A percentile compares a stretch with the other conserved stretches of the same genome.
Conservation (phyloP, 148 eudicot genomes). For the Nepenthes gracilis region DNA sequence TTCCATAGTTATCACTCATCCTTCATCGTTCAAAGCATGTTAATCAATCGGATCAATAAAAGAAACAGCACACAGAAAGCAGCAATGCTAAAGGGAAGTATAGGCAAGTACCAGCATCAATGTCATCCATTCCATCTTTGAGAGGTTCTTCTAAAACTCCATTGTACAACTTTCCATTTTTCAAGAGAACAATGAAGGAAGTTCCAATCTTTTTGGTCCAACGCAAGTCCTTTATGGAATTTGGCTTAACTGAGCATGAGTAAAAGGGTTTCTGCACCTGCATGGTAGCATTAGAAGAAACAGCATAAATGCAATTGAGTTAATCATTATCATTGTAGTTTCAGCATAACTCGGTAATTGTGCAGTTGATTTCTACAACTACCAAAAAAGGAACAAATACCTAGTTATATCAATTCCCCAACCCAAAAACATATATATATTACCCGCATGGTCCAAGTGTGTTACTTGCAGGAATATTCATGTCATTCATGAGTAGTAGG, state of each 20-base stretch:
- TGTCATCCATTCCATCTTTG: constrained; percentile 41
- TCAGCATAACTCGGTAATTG: too few relatives aligned
- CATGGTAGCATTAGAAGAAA: constrained; percentile 6
- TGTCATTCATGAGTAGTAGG: too few relatives aligned
- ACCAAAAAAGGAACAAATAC: too few relatives aligned
- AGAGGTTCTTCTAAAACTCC: constrained; percentile 51
- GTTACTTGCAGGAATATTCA: too few relatives aligned
- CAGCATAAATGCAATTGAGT: not conserved
- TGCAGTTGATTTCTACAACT: too few relatives aligned
- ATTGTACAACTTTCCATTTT: constrained; percentile 34
- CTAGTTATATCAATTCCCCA: too few relatives aligned
- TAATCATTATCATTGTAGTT: too few relatives aligned
- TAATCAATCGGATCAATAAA: too few relatives aligned
- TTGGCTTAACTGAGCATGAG: constrained; percentile 47
- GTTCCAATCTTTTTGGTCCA: constrained; percentile 48
- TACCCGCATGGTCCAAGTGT: too few relatives aligned
- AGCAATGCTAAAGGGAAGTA: not conserved
- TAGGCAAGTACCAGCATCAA: constrained; percentile 57
- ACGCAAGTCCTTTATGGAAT: constrained; percentile 54
- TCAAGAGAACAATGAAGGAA: constrained; percentile 49
- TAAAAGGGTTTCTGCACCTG: constrained; percentile 51
- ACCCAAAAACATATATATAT: too few relatives aligned
- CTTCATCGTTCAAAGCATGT: too few relatives aligned
- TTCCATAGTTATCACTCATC: too few relatives aligned
- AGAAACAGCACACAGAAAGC: not conserved